These are phyloP conservation scores for Sugiyamaella paludigena DNA, from an alignment of 1,139 yeast species.

Conservation along the genomic window DNA sequence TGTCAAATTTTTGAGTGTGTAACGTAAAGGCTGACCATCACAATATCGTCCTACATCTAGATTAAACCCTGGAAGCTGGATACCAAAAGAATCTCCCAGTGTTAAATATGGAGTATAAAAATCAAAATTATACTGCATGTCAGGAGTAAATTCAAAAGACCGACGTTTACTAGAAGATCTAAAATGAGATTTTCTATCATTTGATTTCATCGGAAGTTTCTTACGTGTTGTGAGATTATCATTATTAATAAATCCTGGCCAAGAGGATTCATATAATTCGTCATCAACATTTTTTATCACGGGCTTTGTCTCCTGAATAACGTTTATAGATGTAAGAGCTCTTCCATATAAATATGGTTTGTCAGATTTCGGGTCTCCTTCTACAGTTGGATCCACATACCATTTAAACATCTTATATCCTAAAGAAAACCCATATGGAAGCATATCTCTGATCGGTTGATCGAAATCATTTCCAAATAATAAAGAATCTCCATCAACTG, in stretches of 20 bases:
- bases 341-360: conserved; percentile 61
- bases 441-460: conserved; percentile 54
- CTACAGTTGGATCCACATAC: conserved; percentile 58
- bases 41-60: conserved; percentile 44
- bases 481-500: conserved; percentile 51
- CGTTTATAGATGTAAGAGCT: conserved; percentile 57
- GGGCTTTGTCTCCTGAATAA: conserved; percentile 24
- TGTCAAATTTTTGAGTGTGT: conserved; percentile 30
- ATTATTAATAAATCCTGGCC: conserved; percentile 14
- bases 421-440: conserved; percentile 59
- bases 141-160: conserved; percentile 35
- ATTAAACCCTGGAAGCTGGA: conserved; percentile 46
- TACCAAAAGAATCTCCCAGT: conserved; percentile 41
- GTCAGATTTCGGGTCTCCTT: conserved; percentile 61
- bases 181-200: conserved; percentile 28
- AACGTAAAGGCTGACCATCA: conserved; percentile 40
- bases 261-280: conserved; percentile 4
- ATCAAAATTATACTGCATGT: conserved; percentile 41
- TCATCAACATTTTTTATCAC: conserved; percentile 4
- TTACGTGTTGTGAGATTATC: not conserved
- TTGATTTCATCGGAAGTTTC: not conserved
- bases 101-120: conserved; percentile 47
- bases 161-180: conserved; percentile 33
- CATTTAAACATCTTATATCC: conserved; percentile 47
- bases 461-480: conserved; percentile 70